Evolutionary conservation across 805 yeast species (phyloP), one percentile per base, ranked within the genome.

Genomic region (Candida piceae): DNA sequence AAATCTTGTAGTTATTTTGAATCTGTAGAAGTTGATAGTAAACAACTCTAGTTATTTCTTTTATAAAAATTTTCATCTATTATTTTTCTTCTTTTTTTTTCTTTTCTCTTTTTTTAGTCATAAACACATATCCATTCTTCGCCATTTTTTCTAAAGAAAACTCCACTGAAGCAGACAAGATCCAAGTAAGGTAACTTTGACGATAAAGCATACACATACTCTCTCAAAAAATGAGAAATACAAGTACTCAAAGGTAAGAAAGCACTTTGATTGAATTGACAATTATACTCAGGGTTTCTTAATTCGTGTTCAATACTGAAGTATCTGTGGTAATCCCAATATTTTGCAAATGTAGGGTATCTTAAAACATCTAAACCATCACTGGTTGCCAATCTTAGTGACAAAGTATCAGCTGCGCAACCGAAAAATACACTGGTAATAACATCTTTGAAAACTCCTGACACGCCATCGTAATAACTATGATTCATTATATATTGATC

Each of bases 401-500:
- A 41, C 31, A 79, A 42, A 4, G 62, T 61, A 29, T 67, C 69
- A 6, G 76, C 73, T 18, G 76, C 67, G 15, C 72, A 63, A 20
- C 74, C 78, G 46, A 81, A 69, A 36, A 80, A 57, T 8, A 74
- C 69, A 4, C 78, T 72, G 1, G 83, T 72, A 19, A 77, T 73
- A 50, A 83, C 62, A 46, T 84, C 93, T 39, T 70, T 76, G 54
- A 67, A 75, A 8, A 62, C 63, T 0, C 70, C 71, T 7, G 63
- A 63, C 3, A 60, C 53, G 5, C 55, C 55, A 41, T 74, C 74
- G 48, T 69, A 79, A 52, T 76, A 78, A 34, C 74, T 75, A 50
- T 84, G 94, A 32, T 72, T 68, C 70, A 79, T 71, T 32, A 83
- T 55, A 45, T 69, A 82, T 12, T 71, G 66, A 47, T 84, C 94